Evolutionary conservation across 2,329 filamentous ascomycete species (phyloP), one percentile per base, ranked within the genome.

Genomic region (Dactylella cylindrospora): DNA sequence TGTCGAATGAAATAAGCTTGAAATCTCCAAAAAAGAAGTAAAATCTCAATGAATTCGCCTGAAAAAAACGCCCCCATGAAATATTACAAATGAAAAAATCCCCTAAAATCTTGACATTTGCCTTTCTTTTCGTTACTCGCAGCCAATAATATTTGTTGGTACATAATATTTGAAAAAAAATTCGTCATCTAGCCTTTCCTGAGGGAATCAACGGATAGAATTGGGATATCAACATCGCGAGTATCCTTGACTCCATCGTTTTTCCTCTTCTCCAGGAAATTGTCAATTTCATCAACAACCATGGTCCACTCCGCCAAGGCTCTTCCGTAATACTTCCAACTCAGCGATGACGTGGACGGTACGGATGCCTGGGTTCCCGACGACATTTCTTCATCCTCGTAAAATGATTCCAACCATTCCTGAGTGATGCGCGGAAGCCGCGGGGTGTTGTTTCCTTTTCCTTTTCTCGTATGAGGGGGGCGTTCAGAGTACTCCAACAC

Each of bases 271-370:
- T 91, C 86, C 25, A 89, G 82, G 72, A 91, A 93, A 69, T 83
- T 87, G 73, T 90, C 88, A 74, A 84, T 88, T 71, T 93, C 88
- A 52, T 81, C 80, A 12, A 90, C 82, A 15, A 91, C 80, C 13
- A 87, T 75, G 15, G 79, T 77, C 88, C 88, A 93, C 72, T 93
- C 88, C 0, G 86, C 86, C 36, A 93, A 76, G 0, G 88, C 84
- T 15, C 86, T 79, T 1, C 88, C 88, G 2, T 80, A 76, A 71
- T 91, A 86, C 41, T 80, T 80, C 6, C 66, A 68, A 39, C 67
- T 66, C 32, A 43, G 47, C 25, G 60, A 46, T n/a, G 43, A 23
- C 28, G 26, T 22, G 26, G 25, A 45, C 44, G 36, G 43, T 41
- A 41, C 52, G 40, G 20, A 57, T 32, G 33, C 59, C 10, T 39